Evolutionary conservation across 768 basidiomycete genomes (phyloP).

Genomic region (Suillus clintonianus): DNA sequence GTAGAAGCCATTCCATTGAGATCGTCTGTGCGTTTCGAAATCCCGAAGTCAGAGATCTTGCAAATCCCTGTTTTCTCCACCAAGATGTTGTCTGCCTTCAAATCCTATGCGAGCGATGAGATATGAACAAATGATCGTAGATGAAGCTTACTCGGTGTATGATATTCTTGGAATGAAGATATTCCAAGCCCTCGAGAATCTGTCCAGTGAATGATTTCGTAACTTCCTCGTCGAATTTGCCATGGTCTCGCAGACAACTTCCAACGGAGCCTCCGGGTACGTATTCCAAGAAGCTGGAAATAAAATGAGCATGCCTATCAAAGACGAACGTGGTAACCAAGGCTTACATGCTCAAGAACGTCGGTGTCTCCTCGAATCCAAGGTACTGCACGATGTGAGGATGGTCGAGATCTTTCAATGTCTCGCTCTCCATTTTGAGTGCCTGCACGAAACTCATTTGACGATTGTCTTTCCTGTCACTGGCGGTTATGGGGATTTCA

Average conservation of each 20-base stretch:
- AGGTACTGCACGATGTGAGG: constrained; percentile 97
- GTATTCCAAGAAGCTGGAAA: constrained; percentile 91
- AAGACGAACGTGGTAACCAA: background rate
- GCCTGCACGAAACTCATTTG: constrained; percentile 88
- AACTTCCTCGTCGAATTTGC: constrained; percentile 89
- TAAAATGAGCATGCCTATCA: constrained; percentile 3
- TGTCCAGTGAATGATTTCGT: constrained; percentile 92
- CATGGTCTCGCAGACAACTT: constrained; percentile 86
- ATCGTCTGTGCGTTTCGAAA: constrained; percentile 94
- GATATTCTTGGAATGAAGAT: constrained; percentile 89
- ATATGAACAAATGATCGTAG: background rate
- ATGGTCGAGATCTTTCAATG: constrained; percentile 94
- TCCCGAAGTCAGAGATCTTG: constrained; percentile 99
- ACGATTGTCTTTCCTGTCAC: constrained; percentile 87
- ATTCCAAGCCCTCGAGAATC: constrained; percentile 88
- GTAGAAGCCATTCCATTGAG: constrained; percentile 80
- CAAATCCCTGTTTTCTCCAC: constrained; percentile 90
- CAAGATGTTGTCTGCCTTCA: constrained; percentile 98
- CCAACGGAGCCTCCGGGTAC: constrained; percentile 97
- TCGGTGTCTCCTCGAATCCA: constrained; percentile 88
- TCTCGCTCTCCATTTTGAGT: constrained; percentile 93
- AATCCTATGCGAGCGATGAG: constrained; percentile 55
- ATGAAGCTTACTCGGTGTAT: constrained; percentile 73
- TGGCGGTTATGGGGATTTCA: constrained; percentile 87
- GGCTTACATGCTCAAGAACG: constrained; percentile 88